These are phyloP conservation scores for Xylaria grammica DNA, from an alignment of 495 filamentous ascomycete genomes.

Conservation along the genomic window DNA sequence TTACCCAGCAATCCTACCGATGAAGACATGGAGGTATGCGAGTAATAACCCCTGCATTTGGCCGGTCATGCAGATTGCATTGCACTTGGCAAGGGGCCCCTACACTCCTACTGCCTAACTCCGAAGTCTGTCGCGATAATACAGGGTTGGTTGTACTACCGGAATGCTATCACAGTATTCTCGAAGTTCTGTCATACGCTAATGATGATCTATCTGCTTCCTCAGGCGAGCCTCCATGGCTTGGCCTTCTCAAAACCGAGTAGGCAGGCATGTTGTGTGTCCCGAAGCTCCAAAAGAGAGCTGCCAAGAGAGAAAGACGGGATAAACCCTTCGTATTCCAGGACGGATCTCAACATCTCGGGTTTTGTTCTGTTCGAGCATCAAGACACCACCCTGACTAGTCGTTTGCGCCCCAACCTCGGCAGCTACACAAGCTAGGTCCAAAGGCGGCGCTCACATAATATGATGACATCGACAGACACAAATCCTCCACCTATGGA, in stretches of 20 bases:
- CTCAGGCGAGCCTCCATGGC: not conserved
- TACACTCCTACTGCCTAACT: slow-evolving; percentile 10
- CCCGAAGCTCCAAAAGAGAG: not conserved
- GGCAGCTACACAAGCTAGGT: slow-evolving; percentile 3
- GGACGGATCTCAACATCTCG: not conserved
- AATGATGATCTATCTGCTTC: not conserved
- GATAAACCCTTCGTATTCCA: not conserved
- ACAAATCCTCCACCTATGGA: not conserved
- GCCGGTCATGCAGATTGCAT: slow-evolving; percentile 19
- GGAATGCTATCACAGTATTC: slow-evolving; percentile 4
- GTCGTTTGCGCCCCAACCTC: slow-evolving; percentile 7
- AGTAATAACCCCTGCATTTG: slow-evolving; percentile 24
- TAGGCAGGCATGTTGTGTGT: not conserved
- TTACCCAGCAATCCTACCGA: slow-evolving; percentile 6
- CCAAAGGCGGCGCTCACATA: not conserved
- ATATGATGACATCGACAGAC: not conserved
- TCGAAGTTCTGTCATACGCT: slow-evolving; percentile 5
- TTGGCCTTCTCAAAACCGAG: not conserved
- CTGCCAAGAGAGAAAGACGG: not conserved
- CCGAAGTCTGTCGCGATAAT: slow-evolving; percentile 22
- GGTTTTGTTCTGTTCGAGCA: not conserved
- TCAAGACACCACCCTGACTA: slow-evolving; percentile 8
- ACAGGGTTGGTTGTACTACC: slow-evolving; percentile 12
- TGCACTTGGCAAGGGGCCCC: slow-evolving; percentile 16
- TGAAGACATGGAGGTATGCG: slow-evolving; percentile 12